A percentile compares a stretch with the other conserved stretches of the same genome.
Evolutionary conservation across 345 rosid species (phyloP).

Genomic region (Heritiera littoralis): DNA sequence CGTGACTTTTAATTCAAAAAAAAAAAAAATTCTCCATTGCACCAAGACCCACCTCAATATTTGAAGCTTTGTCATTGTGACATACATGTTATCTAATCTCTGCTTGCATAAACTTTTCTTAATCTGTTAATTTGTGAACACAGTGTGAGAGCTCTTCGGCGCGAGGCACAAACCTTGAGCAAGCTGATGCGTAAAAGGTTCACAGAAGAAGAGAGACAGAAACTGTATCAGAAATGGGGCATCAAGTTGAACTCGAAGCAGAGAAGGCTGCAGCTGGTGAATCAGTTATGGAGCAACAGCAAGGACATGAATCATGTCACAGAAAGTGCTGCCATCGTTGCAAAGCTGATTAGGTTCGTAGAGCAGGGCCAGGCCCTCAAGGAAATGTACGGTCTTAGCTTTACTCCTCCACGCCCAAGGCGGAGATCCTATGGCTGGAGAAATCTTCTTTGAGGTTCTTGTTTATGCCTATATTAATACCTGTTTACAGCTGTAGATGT

Average conservation of each 20-base stretch:
- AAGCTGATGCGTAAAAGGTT: slow-evolving; percentile 79
- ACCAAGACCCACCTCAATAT: no score
- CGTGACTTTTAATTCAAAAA: no score
- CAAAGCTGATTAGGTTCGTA: slow-evolving; percentile 72
- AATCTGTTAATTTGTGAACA: slow-evolving; percentile 14
- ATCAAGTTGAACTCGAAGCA: slow-evolving; percentile 67
- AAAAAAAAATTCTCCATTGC: no score
- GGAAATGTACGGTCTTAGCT: slow-evolving; percentile 91
- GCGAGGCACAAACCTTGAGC: slow-evolving; percentile 77
- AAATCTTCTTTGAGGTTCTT: slow-evolving; percentile 43
- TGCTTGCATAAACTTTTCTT: neutral
- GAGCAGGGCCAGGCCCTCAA: slow-evolving; percentile 80
- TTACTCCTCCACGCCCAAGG: slow-evolving; percentile 57
- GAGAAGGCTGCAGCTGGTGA: slow-evolving; percentile 74
- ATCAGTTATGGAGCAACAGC: slow-evolving; percentile 64
- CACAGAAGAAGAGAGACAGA: slow-evolving; percentile 60
- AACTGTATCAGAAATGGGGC: slow-evolving; percentile 75
- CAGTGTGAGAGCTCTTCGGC: slow-evolving; percentile 76
- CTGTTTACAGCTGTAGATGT: neutral
- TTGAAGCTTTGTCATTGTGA: neutral
- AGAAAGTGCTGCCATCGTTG: slow-evolving; percentile 78
- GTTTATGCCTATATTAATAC: neutral
- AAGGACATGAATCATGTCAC: slow-evolving; percentile 55
- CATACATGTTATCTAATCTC: neutral
- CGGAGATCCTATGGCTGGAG: slow-evolving; percentile 73